Conservation (phyloP, 139 green algal species). For the Chlamydomonas schloesseri region DNA sequence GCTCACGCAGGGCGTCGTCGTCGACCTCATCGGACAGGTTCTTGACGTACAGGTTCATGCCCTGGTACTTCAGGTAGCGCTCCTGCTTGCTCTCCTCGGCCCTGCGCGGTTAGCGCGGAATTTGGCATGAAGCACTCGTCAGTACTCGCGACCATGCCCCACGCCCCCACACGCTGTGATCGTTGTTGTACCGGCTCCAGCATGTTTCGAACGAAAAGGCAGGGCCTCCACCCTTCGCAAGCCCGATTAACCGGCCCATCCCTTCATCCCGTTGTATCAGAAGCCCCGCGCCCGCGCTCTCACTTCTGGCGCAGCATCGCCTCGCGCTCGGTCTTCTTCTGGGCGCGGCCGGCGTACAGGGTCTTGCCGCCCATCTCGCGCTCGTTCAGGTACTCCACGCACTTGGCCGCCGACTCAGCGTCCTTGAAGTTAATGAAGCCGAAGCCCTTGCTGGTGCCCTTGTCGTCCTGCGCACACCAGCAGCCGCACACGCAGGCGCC, state of each 20-base stretch:
- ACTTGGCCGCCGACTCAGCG: conserved; percentile 72
- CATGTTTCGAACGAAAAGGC: no score
- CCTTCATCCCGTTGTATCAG: no score
- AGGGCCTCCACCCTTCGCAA: no score
- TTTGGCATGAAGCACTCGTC: no score
- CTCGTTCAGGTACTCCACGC: conserved; percentile 84
- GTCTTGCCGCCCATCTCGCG: conserved; percentile 80
- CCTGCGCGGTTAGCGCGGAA: background rate
- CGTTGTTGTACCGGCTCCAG: no score
- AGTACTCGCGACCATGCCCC: no score
- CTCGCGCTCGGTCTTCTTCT: conserved; percentile 95
- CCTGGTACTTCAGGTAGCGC: conserved; percentile 83
- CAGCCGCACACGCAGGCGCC: no score
- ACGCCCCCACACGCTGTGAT: no score
- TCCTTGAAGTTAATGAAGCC: conserved; percentile 95
- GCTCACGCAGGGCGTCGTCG: conserved; percentile 74
- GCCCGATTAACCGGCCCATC: no score
- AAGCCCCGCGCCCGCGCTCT: background rate
- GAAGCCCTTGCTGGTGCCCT: conserved; percentile 85
- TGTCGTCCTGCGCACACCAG: conserved; percentile 66
- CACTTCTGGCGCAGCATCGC: conserved; percentile 64
- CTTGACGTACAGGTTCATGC: conserved; percentile 97
- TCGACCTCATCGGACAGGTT: conserved; percentile 89
- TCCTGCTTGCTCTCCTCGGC: conserved; percentile 63
- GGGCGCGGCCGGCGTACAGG: conserved; percentile 75